These are phyloP conservation scores for Cinchona pubescens DNA, from an alignment of 257 asterid genomes.

Conservation along the genomic window DNA sequence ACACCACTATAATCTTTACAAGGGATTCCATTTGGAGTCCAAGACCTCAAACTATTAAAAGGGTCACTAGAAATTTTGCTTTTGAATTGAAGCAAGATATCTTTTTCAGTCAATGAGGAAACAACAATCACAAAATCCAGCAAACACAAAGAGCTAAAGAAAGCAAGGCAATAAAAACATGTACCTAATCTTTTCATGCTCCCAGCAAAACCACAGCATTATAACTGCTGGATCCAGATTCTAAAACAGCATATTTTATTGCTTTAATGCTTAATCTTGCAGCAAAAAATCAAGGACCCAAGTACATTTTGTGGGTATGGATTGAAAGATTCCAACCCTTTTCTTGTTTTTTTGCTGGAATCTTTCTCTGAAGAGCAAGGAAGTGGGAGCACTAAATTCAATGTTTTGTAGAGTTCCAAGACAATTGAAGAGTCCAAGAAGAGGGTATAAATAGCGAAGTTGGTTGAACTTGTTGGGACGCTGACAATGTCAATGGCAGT, in stretches of 20 bases:
- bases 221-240: constrained; percentile 59
- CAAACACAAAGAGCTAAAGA: constrained; percentile 43
- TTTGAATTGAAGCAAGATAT: constrained; percentile 87
- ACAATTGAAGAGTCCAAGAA: constrained; percentile 30
- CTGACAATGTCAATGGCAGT: constrained; percentile 26
- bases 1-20: constrained; percentile 67
- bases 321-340: constrained; percentile 17
- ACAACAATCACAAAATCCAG: constrained; percentile 40
- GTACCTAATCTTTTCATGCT: constrained; percentile 75
- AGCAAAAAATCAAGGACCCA: constrained; percentile 27
- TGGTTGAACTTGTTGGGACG: constrained; percentile 1
- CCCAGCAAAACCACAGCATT: constrained; percentile 60
- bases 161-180: constrained; percentile 37
- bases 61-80: constrained; percentile 84
- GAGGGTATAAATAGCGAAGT: constrained; percentile 12
- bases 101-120: constrained; percentile 71
- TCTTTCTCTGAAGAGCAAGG: constrained; percentile 20
- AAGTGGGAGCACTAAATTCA: constrained; percentile 33
- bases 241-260: constrained; percentile 23
- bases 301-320: constrained; percentile 28
- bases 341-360: constrained; percentile 1
- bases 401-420: constrained; percentile 28
- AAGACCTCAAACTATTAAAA: constrained; percentile 58
- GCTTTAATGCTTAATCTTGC: constrained; percentile 12
- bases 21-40: constrained; percentile 57